phyloP scores from a whole-genome alignment of 2,329 filamentous ascomycete species.

The Chalara sp. region DNA sequence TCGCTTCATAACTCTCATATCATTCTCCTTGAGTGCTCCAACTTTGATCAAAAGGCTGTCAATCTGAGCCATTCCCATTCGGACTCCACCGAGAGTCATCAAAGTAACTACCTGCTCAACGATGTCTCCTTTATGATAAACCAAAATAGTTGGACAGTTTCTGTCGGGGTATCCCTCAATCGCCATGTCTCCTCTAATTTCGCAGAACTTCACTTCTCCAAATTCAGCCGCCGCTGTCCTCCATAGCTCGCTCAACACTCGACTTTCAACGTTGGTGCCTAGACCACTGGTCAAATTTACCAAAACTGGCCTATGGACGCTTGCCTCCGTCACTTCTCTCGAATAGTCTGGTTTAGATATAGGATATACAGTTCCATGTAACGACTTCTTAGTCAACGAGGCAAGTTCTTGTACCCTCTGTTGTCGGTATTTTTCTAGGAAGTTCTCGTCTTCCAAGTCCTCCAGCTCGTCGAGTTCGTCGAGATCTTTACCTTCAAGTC shows the following conservation, averaged over 20 bases:
- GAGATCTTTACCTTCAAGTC: conserved; percentile 87
- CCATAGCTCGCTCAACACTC: conserved; percentile 80
- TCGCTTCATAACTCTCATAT: conserved; percentile 57
- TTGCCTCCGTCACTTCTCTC: conserved; percentile 86
- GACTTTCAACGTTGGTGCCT: conserved; percentile 78
- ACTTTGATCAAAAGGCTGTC: conserved; percentile 77
- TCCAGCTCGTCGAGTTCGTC: conserved; percentile 92
- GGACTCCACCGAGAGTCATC: conserved; percentile 66
- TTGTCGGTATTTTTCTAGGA: conserved; percentile 80
- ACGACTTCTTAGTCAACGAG: conserved; percentile 64
- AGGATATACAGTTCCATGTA: conserved; percentile 88
- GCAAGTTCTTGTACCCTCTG: conserved; percentile 82
- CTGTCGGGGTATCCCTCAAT: conserved; percentile 94
- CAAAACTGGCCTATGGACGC: conserved; percentile 59
- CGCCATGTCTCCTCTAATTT: conserved; percentile 85
- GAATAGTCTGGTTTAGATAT: conserved; percentile 92
- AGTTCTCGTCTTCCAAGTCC: conserved; percentile 90
- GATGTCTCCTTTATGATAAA: conserved; percentile 91
- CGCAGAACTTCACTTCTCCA: conserved; percentile 94
- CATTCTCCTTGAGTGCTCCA: conserved; percentile 70
- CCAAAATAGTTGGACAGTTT: conserved; percentile 89
- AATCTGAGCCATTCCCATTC: conserved; percentile 65
- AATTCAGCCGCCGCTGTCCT: conserved; percentile 75
- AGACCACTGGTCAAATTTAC: conserved; percentile 77
- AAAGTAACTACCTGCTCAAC: conserved; percentile 88